Conservation (phyloP, 306 rosid genomes). For the Inga laurina region DNA sequence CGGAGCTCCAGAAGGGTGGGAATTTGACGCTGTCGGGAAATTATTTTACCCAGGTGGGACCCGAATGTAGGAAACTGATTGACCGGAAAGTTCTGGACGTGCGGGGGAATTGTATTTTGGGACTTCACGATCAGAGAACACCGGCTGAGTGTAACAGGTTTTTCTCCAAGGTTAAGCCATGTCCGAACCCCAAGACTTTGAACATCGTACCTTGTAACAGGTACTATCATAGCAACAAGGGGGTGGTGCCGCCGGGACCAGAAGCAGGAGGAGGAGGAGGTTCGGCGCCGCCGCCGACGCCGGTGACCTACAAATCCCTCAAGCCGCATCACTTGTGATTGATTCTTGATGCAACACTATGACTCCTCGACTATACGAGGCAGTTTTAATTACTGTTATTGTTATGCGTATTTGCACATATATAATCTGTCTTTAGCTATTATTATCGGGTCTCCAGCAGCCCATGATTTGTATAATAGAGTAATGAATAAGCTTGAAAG, state of each 20-base stretch:
- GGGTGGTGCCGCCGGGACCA: not conserved
- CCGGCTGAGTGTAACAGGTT: conserved; percentile 37
- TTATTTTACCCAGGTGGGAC: conserved; percentile 64
- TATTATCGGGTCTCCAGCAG: not conserved
- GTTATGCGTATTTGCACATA: not conserved
- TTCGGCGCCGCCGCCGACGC: conserved; percentile 28
- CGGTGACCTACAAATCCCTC: conserved; percentile 48
- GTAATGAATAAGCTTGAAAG: not conserved
- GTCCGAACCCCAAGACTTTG: conserved; percentile 31
- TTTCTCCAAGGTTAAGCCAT: conserved; percentile 17
- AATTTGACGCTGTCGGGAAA: conserved; percentile 48
- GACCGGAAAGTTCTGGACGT: conserved; percentile 45
- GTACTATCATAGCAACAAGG: not conserved
- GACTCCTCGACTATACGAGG: not conserved
- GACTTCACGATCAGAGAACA: conserved; percentile 48
- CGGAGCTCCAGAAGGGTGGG: conserved; percentile 19
- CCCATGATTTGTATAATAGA: not conserved
- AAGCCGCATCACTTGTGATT: conserved; percentile 37
- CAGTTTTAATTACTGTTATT: not conserved
- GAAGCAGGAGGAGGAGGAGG: not conserved
- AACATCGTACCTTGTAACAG: conserved; percentile 48
- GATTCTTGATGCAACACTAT: not conserved
- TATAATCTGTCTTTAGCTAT: not conserved
- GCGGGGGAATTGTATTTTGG: conserved; percentile 57
- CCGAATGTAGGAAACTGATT: conserved; percentile 55